Conservation (phyloP, 106 monocot species). For the Cymbidium sinense region DNA sequence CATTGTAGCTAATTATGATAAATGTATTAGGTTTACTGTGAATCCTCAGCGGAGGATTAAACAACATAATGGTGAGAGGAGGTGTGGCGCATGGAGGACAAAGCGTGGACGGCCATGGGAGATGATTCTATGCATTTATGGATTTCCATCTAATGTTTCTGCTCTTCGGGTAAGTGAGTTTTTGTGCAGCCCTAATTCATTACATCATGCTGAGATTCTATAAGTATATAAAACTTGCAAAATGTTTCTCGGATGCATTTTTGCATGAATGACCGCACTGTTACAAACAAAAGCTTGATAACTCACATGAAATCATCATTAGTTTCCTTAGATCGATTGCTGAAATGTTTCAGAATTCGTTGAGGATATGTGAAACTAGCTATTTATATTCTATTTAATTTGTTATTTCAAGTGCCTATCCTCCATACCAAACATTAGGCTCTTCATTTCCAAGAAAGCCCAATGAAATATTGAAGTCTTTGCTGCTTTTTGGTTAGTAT, state of each 20-base stretch:
- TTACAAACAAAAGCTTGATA: background rate
- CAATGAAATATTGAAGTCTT: background rate
- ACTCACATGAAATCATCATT: background rate
- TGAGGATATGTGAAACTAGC: background rate
- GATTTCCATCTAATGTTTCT: constrained; percentile 76
- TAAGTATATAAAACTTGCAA: background rate
- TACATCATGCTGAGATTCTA: background rate
- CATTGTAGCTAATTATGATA: background rate
- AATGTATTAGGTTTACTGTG: constrained; percentile 49
- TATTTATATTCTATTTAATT: background rate
- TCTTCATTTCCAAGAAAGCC: background rate
- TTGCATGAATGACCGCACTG: background rate
- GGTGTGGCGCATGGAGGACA: constrained; percentile 70
- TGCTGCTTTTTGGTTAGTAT: background rate
- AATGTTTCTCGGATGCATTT: background rate
- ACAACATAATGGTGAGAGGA: constrained; percentile 90
- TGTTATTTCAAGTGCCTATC: background rate
- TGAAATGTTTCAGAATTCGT: background rate
- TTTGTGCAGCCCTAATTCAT: background rate
- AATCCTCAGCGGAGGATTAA: constrained; percentile 80
- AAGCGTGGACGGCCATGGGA: constrained; percentile 87
- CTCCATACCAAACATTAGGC: background rate
- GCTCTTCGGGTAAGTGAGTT: constrained; percentile 71
- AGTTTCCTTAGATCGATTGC: background rate
- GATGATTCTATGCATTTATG: constrained; percentile 93